A percentile compares a stretch with the other conserved stretches of the same genome.
Conservation (phyloP, 192 early-diverging fungal genomes). For the Entomortierella parvispora region DNA sequence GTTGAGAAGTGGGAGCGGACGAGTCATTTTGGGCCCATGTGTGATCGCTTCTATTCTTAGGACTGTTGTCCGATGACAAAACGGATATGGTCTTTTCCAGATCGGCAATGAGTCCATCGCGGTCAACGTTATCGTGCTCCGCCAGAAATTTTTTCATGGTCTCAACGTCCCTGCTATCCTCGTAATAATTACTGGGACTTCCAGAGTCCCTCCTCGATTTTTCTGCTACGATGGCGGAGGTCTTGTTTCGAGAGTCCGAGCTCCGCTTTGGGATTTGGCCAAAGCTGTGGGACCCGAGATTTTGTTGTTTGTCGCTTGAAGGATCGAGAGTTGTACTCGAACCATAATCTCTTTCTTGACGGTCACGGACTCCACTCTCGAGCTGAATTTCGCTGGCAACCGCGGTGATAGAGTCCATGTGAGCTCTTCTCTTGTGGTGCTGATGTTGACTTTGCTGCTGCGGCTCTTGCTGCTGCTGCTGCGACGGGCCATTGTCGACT, state of each 20-base stretch:
- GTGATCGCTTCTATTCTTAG: too few species aligned
- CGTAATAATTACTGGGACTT: conserved; percentile 6
- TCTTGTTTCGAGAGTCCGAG: too few species aligned
- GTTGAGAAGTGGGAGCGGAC: background rate
- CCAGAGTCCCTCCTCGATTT: conserved; percentile 4
- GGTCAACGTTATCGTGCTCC: conserved; percentile 7
- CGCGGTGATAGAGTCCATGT: conserved; percentile 40
- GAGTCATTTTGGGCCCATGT: too few species aligned
- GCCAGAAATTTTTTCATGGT: conserved; percentile 18
- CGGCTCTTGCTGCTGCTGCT: conserved; percentile 5
- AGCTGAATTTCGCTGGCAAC: conserved; percentile 34
- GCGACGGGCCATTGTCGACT: conserved; percentile 1
- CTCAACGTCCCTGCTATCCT: conserved; percentile 19
- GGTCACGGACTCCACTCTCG: conserved; percentile 1
- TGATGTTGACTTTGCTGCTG: conserved; percentile 12
- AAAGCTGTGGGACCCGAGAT: too few species aligned
- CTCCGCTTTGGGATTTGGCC: too few species aligned
- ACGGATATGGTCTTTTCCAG: conserved; percentile 22
- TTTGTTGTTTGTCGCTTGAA: too few species aligned
- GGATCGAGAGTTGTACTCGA: too few species aligned
- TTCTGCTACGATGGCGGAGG: background rate
- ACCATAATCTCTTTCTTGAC: too few species aligned
- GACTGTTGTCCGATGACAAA: conserved; percentile 11
- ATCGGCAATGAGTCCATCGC: conserved; percentile 1
- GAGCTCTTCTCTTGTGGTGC: conserved; percentile 25